Base-by-base conservation (phyloP, 1,139 yeast genomes). In the Candida albicans region DNA sequence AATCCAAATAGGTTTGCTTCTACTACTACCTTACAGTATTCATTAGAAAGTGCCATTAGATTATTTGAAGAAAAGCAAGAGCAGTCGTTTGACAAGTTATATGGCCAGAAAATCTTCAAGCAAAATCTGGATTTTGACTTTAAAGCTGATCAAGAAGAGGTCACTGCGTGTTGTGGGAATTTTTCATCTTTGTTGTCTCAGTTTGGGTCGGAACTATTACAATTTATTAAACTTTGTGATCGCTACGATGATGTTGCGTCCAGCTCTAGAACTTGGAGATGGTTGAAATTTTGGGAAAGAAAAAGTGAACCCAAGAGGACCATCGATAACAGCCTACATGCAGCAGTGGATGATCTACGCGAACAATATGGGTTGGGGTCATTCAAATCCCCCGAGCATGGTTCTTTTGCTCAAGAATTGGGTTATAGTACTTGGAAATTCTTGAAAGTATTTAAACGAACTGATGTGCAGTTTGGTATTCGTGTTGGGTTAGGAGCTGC, bases 131-230 rank as follows among this genome's bases (percentile, higher is more conserved):
- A 68, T 35, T 56, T 68, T 39, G 62, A 67, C n/a, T 70, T 73
- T 39, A 73, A 76, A 47, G 78, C 87, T 0, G 84, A 82, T 47
- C 85, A 84, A 52, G 95, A 87, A 59, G 93, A 85, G 51, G 85
- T 86, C 4, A 87, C 93, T 1, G 96, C 96, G 0, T 80, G 88
- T 44, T 87, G 95, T 66, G 95, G 93, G 2, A 86, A 87, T 56
- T 87, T 87, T 57, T 75, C 90, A 0, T 78, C 83, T 31, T 73
- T 86, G 30, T 58, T 88, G 34, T 77, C 79, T 2, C 81, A 84
- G 45, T 82, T 81, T 55, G 82, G 88, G 1, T 70, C 70, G 40
- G 90, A 83, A 49, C 62, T 87, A 43, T 61, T 65, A 29, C 68
- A 62, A 4, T 79, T 82, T 49, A 62, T 87, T 35, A 63, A 65